Percentiles rank a stretch among this genome's conserved stretches.
These are phyloP conservation scores for Xerocomus spinulosus DNA, from an alignment of 768 basidiomycete species.

Conservation along the genomic window DNA sequence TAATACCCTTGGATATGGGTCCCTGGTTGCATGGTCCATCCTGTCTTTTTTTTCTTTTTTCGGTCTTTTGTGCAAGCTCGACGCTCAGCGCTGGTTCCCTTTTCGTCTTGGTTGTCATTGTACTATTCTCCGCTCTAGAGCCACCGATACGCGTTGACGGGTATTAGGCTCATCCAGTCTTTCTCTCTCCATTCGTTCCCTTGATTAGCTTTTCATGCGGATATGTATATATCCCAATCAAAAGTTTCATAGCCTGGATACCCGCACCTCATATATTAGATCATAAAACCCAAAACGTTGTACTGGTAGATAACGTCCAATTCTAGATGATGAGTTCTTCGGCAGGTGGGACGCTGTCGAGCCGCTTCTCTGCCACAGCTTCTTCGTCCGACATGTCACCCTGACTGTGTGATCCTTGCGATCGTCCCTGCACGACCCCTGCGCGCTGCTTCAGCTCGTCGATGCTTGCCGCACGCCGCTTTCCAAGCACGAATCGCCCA, in stretches of 20 bases:
- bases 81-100: neutral
- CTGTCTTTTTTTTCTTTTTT: neutral
- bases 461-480: conserved; percentile 21
- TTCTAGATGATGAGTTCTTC: no score
- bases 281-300: neutral
- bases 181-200: conserved; percentile 8
- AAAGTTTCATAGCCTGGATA: conserved; percentile 10
- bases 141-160: conserved; percentile 8
- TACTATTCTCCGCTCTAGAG: neutral
- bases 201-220: neutral
- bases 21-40: neutral
- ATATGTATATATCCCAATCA: neutral
- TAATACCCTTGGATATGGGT: neutral
- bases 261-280: neutral
- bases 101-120: neutral
- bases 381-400: conserved; percentile 4
- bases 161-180: conserved; percentile 3
- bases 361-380: neutral
- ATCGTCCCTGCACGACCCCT: neutral
- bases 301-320: neutral
- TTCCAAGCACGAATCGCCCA: conserved; percentile 24
- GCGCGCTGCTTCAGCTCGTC: conserved; percentile 21
- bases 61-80: neutral
- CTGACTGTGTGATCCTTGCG: neutral
- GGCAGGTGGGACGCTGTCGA: neutral